A percentile compares a stretch with the other conserved stretches of the same genome.
These are phyloP conservation scores for Phytophthora boehmeriae DNA, from an alignment of 352 stramenopile genomes.

Conservation along the genomic window DNA sequence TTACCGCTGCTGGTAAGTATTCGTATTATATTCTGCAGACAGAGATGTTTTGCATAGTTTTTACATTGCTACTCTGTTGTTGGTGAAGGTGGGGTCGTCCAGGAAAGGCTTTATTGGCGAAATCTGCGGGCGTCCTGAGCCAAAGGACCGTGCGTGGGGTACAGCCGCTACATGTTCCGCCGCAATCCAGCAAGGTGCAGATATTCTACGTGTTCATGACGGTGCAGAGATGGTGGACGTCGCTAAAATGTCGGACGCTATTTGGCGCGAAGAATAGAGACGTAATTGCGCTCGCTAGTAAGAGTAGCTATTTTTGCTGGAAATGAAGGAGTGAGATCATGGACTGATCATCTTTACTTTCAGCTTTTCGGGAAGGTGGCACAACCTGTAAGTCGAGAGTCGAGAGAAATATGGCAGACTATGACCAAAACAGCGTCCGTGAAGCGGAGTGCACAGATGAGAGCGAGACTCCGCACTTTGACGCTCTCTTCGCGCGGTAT, in stretches of 20 bases:
- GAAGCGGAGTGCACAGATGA: slow-evolving; percentile 30
- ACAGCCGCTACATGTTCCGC: slow-evolving; percentile 93
- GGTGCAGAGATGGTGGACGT: slow-evolving; percentile 91
- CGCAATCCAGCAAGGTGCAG: slow-evolving; percentile 71
- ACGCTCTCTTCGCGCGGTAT: slow-evolving; percentile 59
- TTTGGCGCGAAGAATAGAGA: slow-evolving; percentile 63
- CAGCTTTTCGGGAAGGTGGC: slow-evolving; percentile 3
- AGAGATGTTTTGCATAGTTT: too few relatives aligned
- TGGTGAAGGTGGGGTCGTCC: slow-evolving; percentile 87
- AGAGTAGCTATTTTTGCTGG: slow-evolving; percentile 22
- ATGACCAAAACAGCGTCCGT: slow-evolving; percentile 30
- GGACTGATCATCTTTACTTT: neutral
- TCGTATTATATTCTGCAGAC: too few relatives aligned
- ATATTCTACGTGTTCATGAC: slow-evolving; percentile 97
- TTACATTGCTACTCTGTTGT: neutral
- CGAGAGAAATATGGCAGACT: slow-evolving; percentile 29
- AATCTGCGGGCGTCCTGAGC: slow-evolving; percentile 84
- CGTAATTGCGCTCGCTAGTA: slow-evolving; percentile 9
- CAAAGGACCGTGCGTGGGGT: slow-evolving; percentile 91
- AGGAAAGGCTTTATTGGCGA: slow-evolving; percentile 98
- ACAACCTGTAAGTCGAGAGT: neutral
- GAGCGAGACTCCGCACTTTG: slow-evolving; percentile 73
- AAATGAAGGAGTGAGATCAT: neutral
- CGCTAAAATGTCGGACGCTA: slow-evolving; percentile 92
- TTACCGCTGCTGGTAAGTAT: slow-evolving; percentile 63